Evolutionary conservation across 306 rosid species (phyloP), one percentile per base, ranked within the genome.

Genomic region (Lithocarpus polystachyus): DNA sequence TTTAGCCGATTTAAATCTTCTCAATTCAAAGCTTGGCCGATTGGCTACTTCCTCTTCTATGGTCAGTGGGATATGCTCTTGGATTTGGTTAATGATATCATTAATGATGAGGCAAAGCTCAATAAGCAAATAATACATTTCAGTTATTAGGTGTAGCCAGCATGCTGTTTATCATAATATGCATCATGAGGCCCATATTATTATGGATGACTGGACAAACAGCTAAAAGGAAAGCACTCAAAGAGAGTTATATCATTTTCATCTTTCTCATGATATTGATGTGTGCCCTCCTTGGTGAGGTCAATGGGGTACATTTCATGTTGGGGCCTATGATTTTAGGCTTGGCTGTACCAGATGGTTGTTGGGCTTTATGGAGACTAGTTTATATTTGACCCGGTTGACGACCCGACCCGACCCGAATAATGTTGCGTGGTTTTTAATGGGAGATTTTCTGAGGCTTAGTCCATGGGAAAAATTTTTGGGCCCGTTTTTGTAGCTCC

Each of bases 11-110:
- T 48, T 87, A 17, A 89, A 92, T 61, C 90, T 92, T 78, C 88
- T 89, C 0, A 92, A 89, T 75, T 84, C 97, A 1, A 89, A 92
- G 75, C 71, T 92, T 5, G 97, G 94, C n/a, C 84, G 82, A 8
- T 72, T 89, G 55, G 89, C 92, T 0, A 48, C 82, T 14, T 81
- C 93, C 2, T 68, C 90, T 1, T 77, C 94, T 0, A 79, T 87
- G 88, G 60, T 92, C 15, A 83, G 82, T 15, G 94, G 91, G 67
- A 5, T 19, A 5, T 1, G 87, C 2, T 72, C 85, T 22, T 65
- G 85, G 53, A 0, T 54, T 0, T 17, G 14, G 14, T 1, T 79
- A 0, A 18, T 45, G 1, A 0, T 11, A 0, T 0, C 65, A 0
- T 13, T 78, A 67, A 18, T 82, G 5, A 0, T 37, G 0, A 51